phyloP scores from a whole-genome alignment of 2,329 filamentous ascomycete genomes.

The Anthostomella pinea region DNA sequence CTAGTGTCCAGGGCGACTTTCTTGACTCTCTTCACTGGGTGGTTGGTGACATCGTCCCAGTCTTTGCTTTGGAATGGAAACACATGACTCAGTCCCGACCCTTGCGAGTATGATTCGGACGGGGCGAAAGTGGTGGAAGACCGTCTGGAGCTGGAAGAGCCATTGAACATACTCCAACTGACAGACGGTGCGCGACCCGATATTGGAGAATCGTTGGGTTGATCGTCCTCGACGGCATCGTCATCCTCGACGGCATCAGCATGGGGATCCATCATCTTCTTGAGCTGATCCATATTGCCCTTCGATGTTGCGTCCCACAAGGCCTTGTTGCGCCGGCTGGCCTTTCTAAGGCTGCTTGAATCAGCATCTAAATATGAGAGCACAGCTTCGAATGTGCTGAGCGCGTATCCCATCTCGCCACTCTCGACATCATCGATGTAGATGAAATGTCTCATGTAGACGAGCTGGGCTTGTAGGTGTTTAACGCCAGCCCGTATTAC shows the following conservation, averaged over 20 bases:
- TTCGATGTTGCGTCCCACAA: conserved; percentile 82
- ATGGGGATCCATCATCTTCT: conserved; percentile 74
- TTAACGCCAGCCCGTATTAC: conserved; percentile 87
- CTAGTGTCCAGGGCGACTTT: conserved; percentile 86
- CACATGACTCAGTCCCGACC: conserved; percentile 71
- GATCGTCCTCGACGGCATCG: conserved; percentile 44
- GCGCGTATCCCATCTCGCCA: conserved; percentile 90
- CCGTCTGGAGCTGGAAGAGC: conserved; percentile 39
- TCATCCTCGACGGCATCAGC: conserved; percentile 44
- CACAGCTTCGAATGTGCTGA: conserved; percentile 95
- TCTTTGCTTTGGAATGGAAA: conserved; percentile 79
- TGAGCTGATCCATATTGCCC: conserved; percentile 74
- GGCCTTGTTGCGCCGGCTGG: conserved; percentile 79
- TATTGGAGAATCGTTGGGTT: conserved; percentile 33
- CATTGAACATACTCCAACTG: conserved; percentile 47
- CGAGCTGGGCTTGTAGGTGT: conserved; percentile 80
- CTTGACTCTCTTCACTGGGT: conserved; percentile 58
- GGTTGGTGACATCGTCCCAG: conserved; percentile 34
- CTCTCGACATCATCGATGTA: conserved; percentile 97
- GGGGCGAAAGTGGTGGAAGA: conserved; percentile 41
- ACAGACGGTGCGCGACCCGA: conserved; percentile 45
- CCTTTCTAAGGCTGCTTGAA: conserved; percentile 75
- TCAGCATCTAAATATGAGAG: conserved; percentile 82
- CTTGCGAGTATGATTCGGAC: conserved; percentile 52
- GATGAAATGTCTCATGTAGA: conserved; percentile 97